phyloP scores from a whole-genome alignment of 2,329 filamentous ascomycete genomes.

The Colletotrichum lentis region DNA sequence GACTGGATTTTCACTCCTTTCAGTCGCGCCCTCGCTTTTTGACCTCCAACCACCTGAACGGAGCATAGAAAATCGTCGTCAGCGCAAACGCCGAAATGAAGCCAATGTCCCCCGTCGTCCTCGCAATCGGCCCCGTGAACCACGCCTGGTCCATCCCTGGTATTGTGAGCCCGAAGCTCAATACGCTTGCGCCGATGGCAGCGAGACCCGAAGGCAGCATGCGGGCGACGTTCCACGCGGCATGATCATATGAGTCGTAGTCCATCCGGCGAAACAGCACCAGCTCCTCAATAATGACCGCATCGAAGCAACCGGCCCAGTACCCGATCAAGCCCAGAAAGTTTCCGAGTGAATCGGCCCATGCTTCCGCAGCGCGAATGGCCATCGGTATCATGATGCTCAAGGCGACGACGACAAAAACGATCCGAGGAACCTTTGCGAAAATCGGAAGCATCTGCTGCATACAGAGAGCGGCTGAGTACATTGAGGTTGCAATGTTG shows the following conservation, averaged over 20 bases:
- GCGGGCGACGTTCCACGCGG: conserved; percentile 54
- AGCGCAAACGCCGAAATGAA: conserved; percentile 56
- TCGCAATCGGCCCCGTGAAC: conserved; percentile 55
- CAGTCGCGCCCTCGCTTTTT: conserved; percentile 44
- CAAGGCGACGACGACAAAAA: conserved; percentile 52
- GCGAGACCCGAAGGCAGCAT: conserved; percentile 54
- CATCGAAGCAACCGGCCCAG: conserved; percentile 55
- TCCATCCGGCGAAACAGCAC: conserved; percentile 53
- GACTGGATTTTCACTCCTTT: conserved; percentile 1
- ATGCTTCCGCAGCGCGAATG: conserved; percentile 51
- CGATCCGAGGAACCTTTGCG: conserved; percentile 50
- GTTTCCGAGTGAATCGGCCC: conserved; percentile 54
- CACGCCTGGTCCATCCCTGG: conserved; percentile 55
- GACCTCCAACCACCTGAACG: conserved; percentile 50
- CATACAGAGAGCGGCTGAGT: conserved; percentile 50
- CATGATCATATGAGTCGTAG: conserved; percentile 53
- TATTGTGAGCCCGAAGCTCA: conserved; percentile 54
- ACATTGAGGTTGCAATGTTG: conserved; percentile 50
- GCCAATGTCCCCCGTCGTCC: conserved; percentile 55
- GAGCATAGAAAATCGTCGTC: conserved; percentile 52
- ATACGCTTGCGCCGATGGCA: conserved; percentile 53
- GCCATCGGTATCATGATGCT: conserved; percentile 53
- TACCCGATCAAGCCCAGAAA: conserved; percentile 57
- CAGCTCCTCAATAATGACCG: conserved; percentile 53
- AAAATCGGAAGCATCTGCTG: conserved; percentile 51